Evolutionary conservation across 345 rosid genomes (phyloP).

Genomic region (Gossypium raimondii): DNA sequence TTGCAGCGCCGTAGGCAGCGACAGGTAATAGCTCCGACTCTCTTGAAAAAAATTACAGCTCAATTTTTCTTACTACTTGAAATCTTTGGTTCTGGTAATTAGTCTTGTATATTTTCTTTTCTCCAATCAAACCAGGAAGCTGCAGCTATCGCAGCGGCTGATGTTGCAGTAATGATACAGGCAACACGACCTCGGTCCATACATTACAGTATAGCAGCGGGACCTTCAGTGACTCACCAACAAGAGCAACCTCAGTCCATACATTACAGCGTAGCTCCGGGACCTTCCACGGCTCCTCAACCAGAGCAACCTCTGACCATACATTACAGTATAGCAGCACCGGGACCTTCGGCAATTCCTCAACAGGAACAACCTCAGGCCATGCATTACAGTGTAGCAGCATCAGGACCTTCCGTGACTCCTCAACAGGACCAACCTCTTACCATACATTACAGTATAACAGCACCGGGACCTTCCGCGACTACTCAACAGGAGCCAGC

Average conservation of each 20-base stretch:
- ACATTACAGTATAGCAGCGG: neutral
- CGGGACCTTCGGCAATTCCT: neutral
- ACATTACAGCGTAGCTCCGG: neutral
- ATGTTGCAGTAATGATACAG: conserved; percentile 2
- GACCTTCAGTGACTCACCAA: neutral
- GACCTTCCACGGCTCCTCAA: neutral
- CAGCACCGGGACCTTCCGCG: neutral
- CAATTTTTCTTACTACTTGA: too few relatives aligned
- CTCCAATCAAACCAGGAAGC: neutral
- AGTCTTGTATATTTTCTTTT: neutral
- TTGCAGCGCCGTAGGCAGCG: too few relatives aligned
- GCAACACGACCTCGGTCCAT: neutral
- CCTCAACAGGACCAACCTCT: neutral
- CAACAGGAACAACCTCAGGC: neutral
- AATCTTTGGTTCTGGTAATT: neutral
- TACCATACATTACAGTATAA: neutral
- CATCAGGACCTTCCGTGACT: neutral
- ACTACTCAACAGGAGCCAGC: neutral
- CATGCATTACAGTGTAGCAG: neutral
- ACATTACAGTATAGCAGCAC: neutral
- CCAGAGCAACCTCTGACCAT: neutral
- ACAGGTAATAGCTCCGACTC: too few relatives aligned
- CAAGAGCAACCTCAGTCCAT: neutral
- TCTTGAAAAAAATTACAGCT: too few relatives aligned
- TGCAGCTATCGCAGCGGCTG: neutral